Conservation (phyloP, 108 stramenopile species). For the Discostella stelligeroides region DNA sequence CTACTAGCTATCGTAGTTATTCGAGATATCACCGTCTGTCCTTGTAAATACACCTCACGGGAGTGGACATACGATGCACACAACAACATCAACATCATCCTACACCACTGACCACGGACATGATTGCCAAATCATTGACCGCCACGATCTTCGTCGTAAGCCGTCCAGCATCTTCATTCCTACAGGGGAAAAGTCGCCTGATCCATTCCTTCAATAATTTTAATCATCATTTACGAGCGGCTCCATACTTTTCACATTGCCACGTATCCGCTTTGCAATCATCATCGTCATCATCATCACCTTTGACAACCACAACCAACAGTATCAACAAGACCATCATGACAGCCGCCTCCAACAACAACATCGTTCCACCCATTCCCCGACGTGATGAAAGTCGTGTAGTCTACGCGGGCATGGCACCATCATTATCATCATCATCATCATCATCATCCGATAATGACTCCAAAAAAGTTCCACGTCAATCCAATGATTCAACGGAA, state of each 20-base stretch:
- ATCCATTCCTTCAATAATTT: too few relatives aligned
- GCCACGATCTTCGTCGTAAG: neutral
- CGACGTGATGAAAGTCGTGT: constrained; percentile 75
- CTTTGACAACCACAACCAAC: too few relatives aligned
- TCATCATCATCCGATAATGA: constrained; percentile 39
- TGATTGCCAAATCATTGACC: neutral
- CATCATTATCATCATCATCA: too few relatives aligned
- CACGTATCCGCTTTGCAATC: too few relatives aligned
- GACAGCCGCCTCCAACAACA: constrained; percentile 7
- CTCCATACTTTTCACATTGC: too few relatives aligned
- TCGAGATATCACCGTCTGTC: too few relatives aligned
- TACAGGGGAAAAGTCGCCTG: neutral
- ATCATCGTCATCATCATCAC: neutral
- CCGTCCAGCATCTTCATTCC: neutral
- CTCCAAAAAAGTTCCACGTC: constrained; percentile 37
- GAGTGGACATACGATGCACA: too few relatives aligned
- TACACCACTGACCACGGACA: neutral
- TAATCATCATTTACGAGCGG: too few relatives aligned
- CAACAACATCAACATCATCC: neutral
- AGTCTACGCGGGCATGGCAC: constrained; percentile 56
- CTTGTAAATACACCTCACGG: too few relatives aligned
- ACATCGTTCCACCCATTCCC: constrained; percentile 55
- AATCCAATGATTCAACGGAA: constrained; percentile 42
- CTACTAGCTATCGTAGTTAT: too few relatives aligned
- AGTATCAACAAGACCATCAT: too few relatives aligned